phyloP scores from a whole-genome alignment of 257 asterid species.

The Solanum chilense region DNA sequence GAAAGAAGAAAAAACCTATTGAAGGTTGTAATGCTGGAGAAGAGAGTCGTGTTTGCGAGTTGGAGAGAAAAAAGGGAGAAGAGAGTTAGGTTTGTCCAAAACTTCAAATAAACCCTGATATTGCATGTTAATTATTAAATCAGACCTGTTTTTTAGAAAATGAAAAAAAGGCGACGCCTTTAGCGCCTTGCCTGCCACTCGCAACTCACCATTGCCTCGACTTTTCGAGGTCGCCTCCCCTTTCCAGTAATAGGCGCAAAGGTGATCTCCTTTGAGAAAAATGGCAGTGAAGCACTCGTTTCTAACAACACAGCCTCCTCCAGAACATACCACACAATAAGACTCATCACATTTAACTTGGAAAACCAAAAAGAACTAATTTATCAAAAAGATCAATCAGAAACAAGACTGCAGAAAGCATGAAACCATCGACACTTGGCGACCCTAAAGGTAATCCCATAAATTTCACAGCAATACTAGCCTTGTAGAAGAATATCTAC shows the following conservation, averaged over 20 bases:
- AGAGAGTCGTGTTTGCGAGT: background rate
- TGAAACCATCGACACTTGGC: background rate
- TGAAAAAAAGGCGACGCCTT: background rate
- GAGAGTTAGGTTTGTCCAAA: background rate
- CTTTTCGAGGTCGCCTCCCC: background rate
- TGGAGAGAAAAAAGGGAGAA: background rate
- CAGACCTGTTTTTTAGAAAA: background rate
- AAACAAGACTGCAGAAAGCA: background rate
- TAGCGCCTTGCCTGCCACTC: background rate
- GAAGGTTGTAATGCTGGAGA: background rate
- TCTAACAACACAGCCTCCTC: background rate
- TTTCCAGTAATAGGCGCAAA: background rate
- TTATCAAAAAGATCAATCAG: background rate
- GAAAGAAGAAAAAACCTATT: background rate
- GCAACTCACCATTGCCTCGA: background rate
- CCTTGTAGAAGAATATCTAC: slow-evolving; percentile 17
- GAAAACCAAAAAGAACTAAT: background rate
- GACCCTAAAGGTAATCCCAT: background rate
- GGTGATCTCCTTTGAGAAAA: background rate
- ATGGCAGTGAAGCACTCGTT: background rate
- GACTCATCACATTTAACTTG: background rate
- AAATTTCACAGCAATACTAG: background rate
- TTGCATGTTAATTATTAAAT: background rate
- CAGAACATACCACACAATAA: background rate
- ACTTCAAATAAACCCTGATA: background rate